phyloP scores from a whole-genome alignment of 495 filamentous ascomycete species.

The Penicillium paxilli region DNA sequence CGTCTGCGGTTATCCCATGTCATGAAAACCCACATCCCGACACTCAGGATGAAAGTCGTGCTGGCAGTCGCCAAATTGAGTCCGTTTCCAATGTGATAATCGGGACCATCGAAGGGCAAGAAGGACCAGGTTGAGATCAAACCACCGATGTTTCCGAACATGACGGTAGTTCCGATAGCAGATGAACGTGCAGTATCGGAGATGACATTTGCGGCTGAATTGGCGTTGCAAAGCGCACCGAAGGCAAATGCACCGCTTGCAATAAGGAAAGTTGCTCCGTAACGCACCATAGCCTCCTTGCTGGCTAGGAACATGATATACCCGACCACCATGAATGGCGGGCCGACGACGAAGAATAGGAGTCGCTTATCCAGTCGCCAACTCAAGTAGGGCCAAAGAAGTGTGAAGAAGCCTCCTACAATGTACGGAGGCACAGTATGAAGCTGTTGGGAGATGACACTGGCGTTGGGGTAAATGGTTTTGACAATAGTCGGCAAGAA shows the following conservation, averaged over 20 bases:
- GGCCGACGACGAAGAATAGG: constrained; percentile 43
- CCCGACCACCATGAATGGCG: constrained; percentile 62
- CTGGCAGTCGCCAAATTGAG: constrained; percentile 65
- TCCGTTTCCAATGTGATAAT: constrained; percentile 74
- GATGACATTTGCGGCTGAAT: constrained; percentile 68
- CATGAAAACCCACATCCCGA: constrained; percentile 59
- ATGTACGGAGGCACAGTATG: constrained; percentile 73
- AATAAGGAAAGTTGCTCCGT: constrained; percentile 72
- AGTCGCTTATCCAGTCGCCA: constrained; percentile 56
- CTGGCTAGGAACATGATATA: constrained; percentile 73
- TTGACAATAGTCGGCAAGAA: constrained; percentile 71
- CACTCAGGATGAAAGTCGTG: constrained; percentile 50
- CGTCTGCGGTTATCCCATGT: constrained; percentile 60
- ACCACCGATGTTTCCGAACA: constrained; percentile 72
- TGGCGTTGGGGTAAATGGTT: constrained; percentile 58
- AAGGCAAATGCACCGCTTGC: constrained; percentile 56
- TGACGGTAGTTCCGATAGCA: constrained; percentile 66
- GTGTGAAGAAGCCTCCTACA: constrained; percentile 65
- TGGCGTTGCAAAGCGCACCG: constrained; percentile 64
- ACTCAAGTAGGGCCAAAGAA: constrained; percentile 60
- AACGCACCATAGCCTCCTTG: constrained; percentile 51
- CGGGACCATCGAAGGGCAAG: constrained; percentile 60
- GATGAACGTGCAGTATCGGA: constrained; percentile 66
- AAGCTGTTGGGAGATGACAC: constrained; percentile 60
- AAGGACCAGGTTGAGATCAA: constrained; percentile 72